phyloP scores from a whole-genome alignment of 169 alveolate species.

The Plasmodium vivax region DNA sequence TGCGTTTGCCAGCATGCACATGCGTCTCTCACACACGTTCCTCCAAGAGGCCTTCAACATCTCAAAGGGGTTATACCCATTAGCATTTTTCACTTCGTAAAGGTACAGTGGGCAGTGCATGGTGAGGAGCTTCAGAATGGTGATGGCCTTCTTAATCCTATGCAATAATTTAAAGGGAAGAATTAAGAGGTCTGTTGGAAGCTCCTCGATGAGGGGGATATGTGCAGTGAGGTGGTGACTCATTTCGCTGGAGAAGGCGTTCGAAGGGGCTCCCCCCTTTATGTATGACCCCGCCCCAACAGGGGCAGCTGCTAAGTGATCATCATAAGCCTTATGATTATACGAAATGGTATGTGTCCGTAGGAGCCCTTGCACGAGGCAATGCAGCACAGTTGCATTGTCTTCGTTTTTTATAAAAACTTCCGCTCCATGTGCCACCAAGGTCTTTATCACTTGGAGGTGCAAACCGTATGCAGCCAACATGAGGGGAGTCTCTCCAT shows the following conservation, averaged over 20 bases:
- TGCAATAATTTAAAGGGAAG: constrained; percentile 56
- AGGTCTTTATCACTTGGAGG: constrained; percentile 74
- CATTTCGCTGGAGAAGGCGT: neutral
- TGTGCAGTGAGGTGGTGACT: neutral
- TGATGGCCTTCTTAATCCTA: constrained; percentile 49
- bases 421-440: constrained; percentile 82
- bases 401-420: constrained; percentile 37
- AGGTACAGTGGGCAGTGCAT: constrained; percentile 25
- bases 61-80: constrained; percentile 52
- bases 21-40: constrained; percentile 29
- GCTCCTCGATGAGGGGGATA: constrained; percentile 23
- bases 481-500: constrained; percentile 90
- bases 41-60: constrained; percentile 35
- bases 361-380: constrained; percentile 43
- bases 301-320: neutral
- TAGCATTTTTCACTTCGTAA: constrained; percentile 19
- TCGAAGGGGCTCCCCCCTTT: neutral
- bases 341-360: constrained; percentile 40
- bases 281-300: constrained; percentile 2
- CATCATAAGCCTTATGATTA: neutral
- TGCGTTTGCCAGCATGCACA: constrained; percentile 1
- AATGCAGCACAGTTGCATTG: constrained; percentile 25
- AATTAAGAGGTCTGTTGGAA: constrained; percentile 25
- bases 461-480: constrained; percentile 88
- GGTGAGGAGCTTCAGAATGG: constrained; percentile 21